phyloP scores from a whole-genome alignment of 2,329 filamentous ascomycete genomes.

The Scopulariopsis brevicaulis region DNA sequence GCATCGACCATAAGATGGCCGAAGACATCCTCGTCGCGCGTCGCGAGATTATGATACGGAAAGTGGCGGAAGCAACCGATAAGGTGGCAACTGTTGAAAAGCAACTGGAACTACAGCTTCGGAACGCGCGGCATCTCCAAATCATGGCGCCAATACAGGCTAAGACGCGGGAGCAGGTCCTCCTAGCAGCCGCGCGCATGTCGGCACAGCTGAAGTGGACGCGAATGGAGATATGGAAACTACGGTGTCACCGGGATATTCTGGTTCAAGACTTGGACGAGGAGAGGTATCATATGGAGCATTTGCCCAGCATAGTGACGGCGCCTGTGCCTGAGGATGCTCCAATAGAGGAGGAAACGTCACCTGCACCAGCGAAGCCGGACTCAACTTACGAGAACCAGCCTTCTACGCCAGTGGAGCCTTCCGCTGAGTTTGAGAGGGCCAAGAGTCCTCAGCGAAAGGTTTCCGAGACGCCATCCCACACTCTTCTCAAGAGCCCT shows the following conservation, averaged over 20 bases:
- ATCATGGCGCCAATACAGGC: constrained; percentile 82
- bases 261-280: constrained; percentile 77
- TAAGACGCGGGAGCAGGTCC: constrained; percentile 77
- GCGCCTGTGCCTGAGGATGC: background rate
- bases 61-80: constrained; percentile 73
- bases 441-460: background rate
- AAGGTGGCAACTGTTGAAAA: constrained; percentile 63
- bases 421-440: background rate
- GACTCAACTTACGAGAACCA: background rate
- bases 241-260: constrained; percentile 85
- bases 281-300: constrained; percentile 28
- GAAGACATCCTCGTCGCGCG: constrained; percentile 78
- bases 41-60: constrained; percentile 69
- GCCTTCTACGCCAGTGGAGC: background rate
- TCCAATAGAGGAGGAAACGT: background rate
- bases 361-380: background rate
- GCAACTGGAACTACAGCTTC: constrained; percentile 69
- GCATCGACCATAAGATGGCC: constrained; percentile 70
- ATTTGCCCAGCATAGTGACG: background rate
- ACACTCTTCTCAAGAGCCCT: background rate
- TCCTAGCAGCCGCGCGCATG: constrained; percentile 75
- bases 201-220: constrained; percentile 87
- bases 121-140: constrained; percentile 83
- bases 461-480: background rate
- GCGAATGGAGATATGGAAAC: constrained; percentile 85